Evolutionary conservation across 2,329 filamentous ascomycete genomes (phyloP).

Genomic region (Botryotinia convoluta): DNA sequence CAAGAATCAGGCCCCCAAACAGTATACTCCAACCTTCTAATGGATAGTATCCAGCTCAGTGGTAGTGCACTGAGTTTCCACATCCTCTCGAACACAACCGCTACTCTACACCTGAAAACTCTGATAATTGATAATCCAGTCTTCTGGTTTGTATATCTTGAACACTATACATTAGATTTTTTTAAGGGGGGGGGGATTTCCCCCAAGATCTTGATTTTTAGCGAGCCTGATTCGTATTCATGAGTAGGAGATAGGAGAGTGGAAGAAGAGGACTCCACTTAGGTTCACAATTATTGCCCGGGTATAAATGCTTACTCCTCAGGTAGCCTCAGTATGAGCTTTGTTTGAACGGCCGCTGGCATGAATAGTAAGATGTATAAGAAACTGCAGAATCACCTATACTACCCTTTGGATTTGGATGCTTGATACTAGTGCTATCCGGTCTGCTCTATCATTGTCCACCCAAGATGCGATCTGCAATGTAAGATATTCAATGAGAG

Average conservation of each 20-base stretch:
- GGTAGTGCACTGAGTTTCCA: not conserved
- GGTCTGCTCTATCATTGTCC: not conserved
- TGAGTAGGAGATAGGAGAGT: not conserved
- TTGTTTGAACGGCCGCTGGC: not conserved
- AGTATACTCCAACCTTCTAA: not conserved
- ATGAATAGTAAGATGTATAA: not conserved
- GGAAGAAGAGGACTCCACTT: not conserved
- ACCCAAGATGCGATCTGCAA: not conserved
- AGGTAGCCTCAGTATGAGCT: not conserved
- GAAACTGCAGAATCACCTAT: not conserved
- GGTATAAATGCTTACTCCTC: not conserved
- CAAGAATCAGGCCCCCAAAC: not conserved
- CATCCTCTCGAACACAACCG: not conserved
- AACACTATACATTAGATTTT: not conserved
- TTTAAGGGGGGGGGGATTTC: fast-evolving
- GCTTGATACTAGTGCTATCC: not conserved
- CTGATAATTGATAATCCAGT: not conserved
- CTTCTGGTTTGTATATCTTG: not conserved
- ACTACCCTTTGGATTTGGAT: not conserved
- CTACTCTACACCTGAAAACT: not conserved
- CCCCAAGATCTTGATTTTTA: not conserved
- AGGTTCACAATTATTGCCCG: not conserved
- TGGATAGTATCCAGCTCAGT: not conserved
- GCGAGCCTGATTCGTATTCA: not conserved
- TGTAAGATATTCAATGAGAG: not conserved